phyloP scores from a whole-genome alignment of 179 eudicot genomes.

The Silene noctiflora region DNA sequence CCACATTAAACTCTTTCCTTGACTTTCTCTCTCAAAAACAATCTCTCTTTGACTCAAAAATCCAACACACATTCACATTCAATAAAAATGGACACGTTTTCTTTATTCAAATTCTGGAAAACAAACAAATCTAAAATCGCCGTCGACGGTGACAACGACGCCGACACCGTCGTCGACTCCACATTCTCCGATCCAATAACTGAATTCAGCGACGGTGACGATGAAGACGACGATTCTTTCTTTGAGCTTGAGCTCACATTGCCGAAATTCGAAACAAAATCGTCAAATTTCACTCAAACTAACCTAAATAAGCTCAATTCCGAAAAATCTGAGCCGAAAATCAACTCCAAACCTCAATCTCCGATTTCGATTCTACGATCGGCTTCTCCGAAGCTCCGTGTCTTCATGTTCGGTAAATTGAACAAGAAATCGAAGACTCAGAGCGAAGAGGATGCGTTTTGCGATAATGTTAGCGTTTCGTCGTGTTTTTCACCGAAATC shows the following conservation, averaged over 20 bases:
- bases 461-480: conserved; percentile 26
- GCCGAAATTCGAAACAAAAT: conserved; percentile 26
- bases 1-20: conserved; percentile 9
- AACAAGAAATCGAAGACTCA: conserved; percentile 25
- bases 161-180: conserved; percentile 11
- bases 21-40: conserved; percentile 1
- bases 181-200: conserved; percentile 19
- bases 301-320: not conserved
- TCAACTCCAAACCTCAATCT: conserved; percentile 40
- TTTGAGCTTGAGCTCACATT: conserved; percentile 55
- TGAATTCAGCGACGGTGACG: conserved; percentile 28
- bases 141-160: conserved; percentile 25
- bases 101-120: conserved; percentile 42
- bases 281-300: conserved; percentile 6
- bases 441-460: conserved; percentile 16
- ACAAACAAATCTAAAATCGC: conserved; percentile 28
- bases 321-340: conserved; percentile 9
- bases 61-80: not conserved
- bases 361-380: conserved; percentile 53
- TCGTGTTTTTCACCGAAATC: conserved; percentile 19
- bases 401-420: conserved; percentile 46
- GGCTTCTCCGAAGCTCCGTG: conserved; percentile 43
- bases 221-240: conserved; percentile 56
- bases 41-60: not conserved
- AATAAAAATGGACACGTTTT: conserved; percentile 25